A percentile compares a stretch with the other conserved stretches of the same genome.
phyloP scores from a whole-genome alignment of 257 asterid genomes.

The Gentiana dahurica region DNA sequence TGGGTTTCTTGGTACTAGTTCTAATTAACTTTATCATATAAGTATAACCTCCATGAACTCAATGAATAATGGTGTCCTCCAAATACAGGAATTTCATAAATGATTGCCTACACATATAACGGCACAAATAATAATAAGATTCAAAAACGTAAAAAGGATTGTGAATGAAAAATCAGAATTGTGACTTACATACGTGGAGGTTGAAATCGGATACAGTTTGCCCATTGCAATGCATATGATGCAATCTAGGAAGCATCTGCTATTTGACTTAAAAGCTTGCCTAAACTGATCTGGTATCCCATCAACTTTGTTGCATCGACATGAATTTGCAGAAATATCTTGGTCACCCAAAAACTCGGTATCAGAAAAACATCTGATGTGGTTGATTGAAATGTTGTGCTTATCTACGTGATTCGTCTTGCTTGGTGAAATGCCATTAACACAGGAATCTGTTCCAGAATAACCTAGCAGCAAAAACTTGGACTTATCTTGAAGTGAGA shows the following conservation, averaged over 20 bases:
- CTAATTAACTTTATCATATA: conserved; percentile 16
- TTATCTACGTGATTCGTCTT: conserved; percentile 7
- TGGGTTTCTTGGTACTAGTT: conserved; percentile 54
- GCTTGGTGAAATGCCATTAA: conserved; percentile 20
- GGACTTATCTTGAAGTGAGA: conserved; percentile 50
- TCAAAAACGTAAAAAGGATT: conserved; percentile 2
- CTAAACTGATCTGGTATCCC: conserved; percentile 21
- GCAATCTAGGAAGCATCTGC: conserved; percentile 43
- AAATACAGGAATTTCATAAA: conserved; percentile 61
- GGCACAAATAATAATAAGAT: conserved; percentile 11
- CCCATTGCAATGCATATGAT: conserved; percentile 66
- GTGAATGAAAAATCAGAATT: conserved; percentile 11
- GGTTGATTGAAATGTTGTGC: conserved; percentile 10
- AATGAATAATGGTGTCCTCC: conserved; percentile 71
- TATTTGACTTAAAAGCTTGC: conserved; percentile 21
- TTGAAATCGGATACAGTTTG: conserved; percentile 35
- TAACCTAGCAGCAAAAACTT: conserved; percentile 56
- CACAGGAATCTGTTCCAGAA: conserved; percentile 27
- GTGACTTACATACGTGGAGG: conserved; percentile 99
- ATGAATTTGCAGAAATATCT: conserved; percentile 19
- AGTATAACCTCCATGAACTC: conserved; percentile 19
- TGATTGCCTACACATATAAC: conserved; percentile 41
- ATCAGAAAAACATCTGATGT: conserved; percentile 8
- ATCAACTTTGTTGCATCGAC: conserved; percentile 53
- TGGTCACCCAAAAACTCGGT: conserved; percentile 5